Percentiles rank a stretch among this genome's conserved stretches.
Conservation (phyloP, 257 asterid species). For the Misopates orontium region DNA sequence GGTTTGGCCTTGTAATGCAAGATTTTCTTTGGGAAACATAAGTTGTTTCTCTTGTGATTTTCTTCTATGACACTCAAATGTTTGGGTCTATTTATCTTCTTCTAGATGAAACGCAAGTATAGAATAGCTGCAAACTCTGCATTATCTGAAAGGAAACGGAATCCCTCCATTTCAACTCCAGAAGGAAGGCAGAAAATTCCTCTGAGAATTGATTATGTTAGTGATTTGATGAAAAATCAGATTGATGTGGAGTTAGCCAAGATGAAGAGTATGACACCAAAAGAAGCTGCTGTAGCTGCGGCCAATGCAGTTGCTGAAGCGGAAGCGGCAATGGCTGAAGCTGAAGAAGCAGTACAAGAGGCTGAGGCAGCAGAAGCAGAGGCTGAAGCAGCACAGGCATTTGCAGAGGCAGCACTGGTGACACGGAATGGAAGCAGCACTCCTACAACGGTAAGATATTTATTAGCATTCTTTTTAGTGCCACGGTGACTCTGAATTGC, state of each 20-base stretch:
- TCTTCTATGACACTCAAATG: neutral
- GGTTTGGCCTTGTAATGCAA: slow-evolving; percentile 13
- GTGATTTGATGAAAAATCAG: slow-evolving; percentile 28
- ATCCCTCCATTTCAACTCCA: slow-evolving; percentile 23
- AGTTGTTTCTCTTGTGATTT: neutral
- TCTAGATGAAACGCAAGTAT: slow-evolving; percentile 47
- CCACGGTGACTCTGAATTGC: too few relatives aligned
- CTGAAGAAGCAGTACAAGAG: slow-evolving; percentile 61
- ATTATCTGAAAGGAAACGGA: slow-evolving; percentile 37
- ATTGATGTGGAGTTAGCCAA: slow-evolving; percentile 40
- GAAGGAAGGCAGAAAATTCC: slow-evolving; percentile 38
- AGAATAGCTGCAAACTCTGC: slow-evolving; percentile 31
- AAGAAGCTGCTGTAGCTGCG: slow-evolving; percentile 61
- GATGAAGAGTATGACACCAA: slow-evolving; percentile 53
- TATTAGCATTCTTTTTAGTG: neutral
- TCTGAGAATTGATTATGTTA: slow-evolving; percentile 27
- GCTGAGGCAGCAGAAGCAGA: slow-evolving; percentile 76
- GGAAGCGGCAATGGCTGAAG: slow-evolving; percentile 59
- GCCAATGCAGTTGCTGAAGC: slow-evolving; percentile 74
- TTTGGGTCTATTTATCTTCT: slow-evolving; percentile 14
- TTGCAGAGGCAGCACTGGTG: slow-evolving; percentile 44
- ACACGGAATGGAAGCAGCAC: slow-evolving; percentile 37
- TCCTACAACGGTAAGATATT: slow-evolving; percentile 38
- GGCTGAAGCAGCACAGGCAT: slow-evolving; percentile 55
- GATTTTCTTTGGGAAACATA: neutral